These are phyloP conservation scores for Narthecium ossifragum DNA, from an alignment of 106 monocot species.

Conservation along the genomic window DNA sequence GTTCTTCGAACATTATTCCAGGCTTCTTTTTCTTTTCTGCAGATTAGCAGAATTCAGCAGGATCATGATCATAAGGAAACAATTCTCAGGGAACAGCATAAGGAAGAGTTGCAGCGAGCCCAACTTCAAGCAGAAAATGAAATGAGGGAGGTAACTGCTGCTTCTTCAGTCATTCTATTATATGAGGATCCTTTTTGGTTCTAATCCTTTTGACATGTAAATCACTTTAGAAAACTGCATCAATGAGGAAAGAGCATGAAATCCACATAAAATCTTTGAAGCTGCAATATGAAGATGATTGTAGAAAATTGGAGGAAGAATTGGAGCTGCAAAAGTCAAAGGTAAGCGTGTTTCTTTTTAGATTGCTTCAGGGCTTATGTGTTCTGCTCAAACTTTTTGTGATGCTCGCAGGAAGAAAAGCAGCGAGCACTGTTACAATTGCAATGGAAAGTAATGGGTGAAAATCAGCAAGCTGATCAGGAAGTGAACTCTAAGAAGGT, in stretches of 20 bases:
- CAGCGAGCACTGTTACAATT: slow-evolving; percentile 79
- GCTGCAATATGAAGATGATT: slow-evolving; percentile 77
- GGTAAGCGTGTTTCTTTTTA: slow-evolving; percentile 23
- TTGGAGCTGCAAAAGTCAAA: slow-evolving; percentile 80
- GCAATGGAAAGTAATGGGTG: slow-evolving; percentile 97
- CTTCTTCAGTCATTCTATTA: too few relatives aligned
- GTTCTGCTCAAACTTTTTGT: neutral
- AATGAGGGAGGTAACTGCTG: slow-evolving; percentile 87
- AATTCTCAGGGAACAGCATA: slow-evolving; percentile 48
- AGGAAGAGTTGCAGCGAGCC: slow-evolving; percentile 62
- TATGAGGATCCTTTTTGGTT: neutral
- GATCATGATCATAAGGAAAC: slow-evolving; percentile 65
- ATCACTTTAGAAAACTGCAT: slow-evolving; percentile 50
- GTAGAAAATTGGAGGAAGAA: slow-evolving; percentile 66
- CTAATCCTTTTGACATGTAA: neutral
- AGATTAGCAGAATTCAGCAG: slow-evolving; percentile 71
- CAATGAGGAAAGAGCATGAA: slow-evolving; percentile 88
- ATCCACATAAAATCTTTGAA: slow-evolving; percentile 75
- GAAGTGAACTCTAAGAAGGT: slow-evolving; percentile 92
- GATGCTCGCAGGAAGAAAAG: slow-evolving; percentile 71
- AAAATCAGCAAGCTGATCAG: slow-evolving; percentile 84
- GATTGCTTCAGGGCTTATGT: neutral
- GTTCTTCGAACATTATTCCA: too few relatives aligned
- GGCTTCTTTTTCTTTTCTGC: slow-evolving; percentile 18
- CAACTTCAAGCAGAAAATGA: slow-evolving; percentile 84